Base-by-base conservation (phyloP, 2,329 filamentous ascomycete species). In the Parafenestella ontariensis region DNA sequence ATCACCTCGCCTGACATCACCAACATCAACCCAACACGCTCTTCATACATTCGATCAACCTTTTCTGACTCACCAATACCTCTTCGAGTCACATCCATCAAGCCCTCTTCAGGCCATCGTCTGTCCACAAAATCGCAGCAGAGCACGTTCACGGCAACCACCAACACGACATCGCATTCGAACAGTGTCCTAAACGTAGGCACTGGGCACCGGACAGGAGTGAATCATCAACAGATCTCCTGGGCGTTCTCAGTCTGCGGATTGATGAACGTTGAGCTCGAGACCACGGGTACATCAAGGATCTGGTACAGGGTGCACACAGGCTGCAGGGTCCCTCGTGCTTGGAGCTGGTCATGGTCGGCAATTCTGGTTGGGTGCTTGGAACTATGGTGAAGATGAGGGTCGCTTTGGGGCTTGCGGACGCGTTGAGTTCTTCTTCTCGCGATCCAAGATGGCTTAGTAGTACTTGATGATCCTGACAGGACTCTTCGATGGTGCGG, bases 351-450 rank as follows among this genome's bases (percentile, higher is more conserved):
- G 37, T 40, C 4, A 26, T 15, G 31, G 33, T 37, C 33, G 18
- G 44, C 10, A 5, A 49, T 39, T 40, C 44, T 44, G 50, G 50
- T 52, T 45, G 33, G 46, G 46, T 26, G 52, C 41, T 46, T 44
- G 48, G 48, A 37, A 29, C 34, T 28, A 26, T 50, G 46, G 40
- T 39, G 33, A 39, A 51, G 44, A 49, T 46, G 46, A 46, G 37
- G 39, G 37, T 46, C 31, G 52, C 52, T 51, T 51, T 44, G 53
- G 42, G 53, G 37, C 49, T 48, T 46, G 23, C 43, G 46, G 40
- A 41, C n/a, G n/a, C n/a, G n/a, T n/a, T n/a, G n/a, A n/a, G n/a
- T n/a, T n/a, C n/a, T 41, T 39, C 46, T 42, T 23, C 43, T 44
- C 26, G 40, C 34, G 49, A 28, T 45, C 23, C 31, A 18, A 39